phyloP scores from a whole-genome alignment of 176 grass and related monocot species.

The Canna indica region DNA sequence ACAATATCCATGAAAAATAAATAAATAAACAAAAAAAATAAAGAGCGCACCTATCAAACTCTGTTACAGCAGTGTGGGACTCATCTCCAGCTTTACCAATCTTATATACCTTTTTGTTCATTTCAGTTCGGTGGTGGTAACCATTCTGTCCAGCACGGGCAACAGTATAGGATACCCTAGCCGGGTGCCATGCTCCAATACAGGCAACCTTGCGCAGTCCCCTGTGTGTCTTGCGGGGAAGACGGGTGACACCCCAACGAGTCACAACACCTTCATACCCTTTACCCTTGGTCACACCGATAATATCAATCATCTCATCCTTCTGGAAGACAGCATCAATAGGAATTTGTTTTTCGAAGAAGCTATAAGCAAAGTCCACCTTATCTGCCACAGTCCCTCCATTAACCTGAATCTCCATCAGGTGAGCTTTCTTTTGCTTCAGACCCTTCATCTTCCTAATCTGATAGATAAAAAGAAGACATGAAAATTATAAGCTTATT shows the following conservation, averaged over 20 bases:
- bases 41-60: slow-evolving; percentile 54
- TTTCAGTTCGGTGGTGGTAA: slow-evolving; percentile 83
- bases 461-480: slow-evolving; percentile 24
- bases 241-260: slow-evolving; percentile 93
- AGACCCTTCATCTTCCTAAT: slow-evolving; percentile 92
- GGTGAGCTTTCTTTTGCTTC: slow-evolving; percentile 92
- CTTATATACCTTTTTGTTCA: slow-evolving; percentile 96
- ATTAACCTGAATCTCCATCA: slow-evolving; percentile 93
- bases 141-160: slow-evolving; percentile 92
- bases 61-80: slow-evolving; percentile 50
- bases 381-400: slow-evolving; percentile 78
- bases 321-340: slow-evolving; percentile 80
- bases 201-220: slow-evolving; percentile 94
- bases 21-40: too few species aligned
- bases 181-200: slow-evolving; percentile 94
- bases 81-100: slow-evolving; percentile 75
- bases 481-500: background rate
- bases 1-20: too few species aligned
- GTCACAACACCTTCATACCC: slow-evolving; percentile 95
- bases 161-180: slow-evolving; percentile 89
- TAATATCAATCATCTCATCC: slow-evolving; percentile 96
- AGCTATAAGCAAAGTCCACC: slow-evolving; percentile 72
- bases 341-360: slow-evolving; percentile 80
- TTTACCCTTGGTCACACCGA: slow-evolving; percentile 96
- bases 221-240: slow-evolving; percentile 98